A percentile compares a stretch with the other conserved stretches of the same genome.
Conservation (phyloP, 108 stramenopile species). For the Nitzschia palea region DNA sequence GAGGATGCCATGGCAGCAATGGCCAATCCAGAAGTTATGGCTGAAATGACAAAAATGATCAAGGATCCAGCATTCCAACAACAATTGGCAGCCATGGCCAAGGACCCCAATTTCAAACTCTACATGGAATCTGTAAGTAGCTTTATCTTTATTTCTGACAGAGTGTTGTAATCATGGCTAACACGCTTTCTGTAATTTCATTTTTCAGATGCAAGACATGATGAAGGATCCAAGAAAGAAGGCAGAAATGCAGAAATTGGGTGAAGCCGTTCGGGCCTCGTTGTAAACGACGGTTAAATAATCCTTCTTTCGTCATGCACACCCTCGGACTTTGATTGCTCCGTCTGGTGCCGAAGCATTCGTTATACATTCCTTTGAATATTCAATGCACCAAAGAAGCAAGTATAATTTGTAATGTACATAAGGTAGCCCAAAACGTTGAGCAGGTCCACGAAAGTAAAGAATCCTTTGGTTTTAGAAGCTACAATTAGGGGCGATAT, state of each 20-base stretch:
- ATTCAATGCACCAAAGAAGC: too few species aligned
- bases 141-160: neutral
- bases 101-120: slow-evolving; percentile 77
- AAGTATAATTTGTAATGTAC: too few species aligned
- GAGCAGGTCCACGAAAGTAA: too few species aligned
- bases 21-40: slow-evolving; percentile 78
- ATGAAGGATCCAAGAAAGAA: slow-evolving; percentile 81
- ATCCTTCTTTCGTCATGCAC: neutral
- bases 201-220: slow-evolving; percentile 74
- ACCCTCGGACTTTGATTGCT: too few species aligned
- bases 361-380: too few species aligned
- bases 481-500: too few species aligned
- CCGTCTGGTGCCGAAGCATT: too few species aligned
- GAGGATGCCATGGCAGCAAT: slow-evolving; percentile 80
- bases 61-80: slow-evolving; percentile 81
- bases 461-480: too few species aligned
- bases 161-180: neutral
- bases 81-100: slow-evolving; percentile 75
- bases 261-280: slow-evolving; percentile 51
- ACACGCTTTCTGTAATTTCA: neutral
- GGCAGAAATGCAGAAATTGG: slow-evolving; percentile 70
- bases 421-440: too few species aligned
- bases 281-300: slow-evolving; percentile 31
- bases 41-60: slow-evolving; percentile 78
- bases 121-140: slow-evolving; percentile 62